A percentile compares a stretch with the other conserved stretches of the same genome.
phyloP scores from a whole-genome alignment of 108 stramenopile species.

The Asterionellopsis glacialis region DNA sequence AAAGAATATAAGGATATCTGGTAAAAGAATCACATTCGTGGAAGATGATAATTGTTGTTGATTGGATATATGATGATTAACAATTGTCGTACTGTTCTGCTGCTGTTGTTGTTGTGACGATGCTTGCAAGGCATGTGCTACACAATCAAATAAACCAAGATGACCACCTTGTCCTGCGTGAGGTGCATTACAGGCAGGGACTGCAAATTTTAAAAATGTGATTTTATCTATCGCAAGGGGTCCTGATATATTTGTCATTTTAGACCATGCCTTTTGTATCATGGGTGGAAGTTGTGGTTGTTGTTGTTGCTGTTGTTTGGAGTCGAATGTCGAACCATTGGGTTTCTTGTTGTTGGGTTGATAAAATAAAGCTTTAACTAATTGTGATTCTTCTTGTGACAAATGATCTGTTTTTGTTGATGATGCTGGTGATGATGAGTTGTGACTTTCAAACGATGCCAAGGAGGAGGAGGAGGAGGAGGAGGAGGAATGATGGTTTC shows the following conservation, averaged over 20 bases:
- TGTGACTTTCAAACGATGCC: too few species aligned
- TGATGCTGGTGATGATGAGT: too few species aligned
- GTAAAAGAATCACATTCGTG: conserved; percentile 43
- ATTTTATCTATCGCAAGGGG: conserved; percentile 59
- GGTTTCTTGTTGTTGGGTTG: conserved; percentile 10
- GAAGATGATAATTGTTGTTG: conserved; percentile 6
- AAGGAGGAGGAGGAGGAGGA: too few species aligned
- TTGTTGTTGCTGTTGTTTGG: neutral
- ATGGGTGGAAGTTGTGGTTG: conserved; percentile 19
- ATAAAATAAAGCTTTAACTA: conserved; percentile 37
- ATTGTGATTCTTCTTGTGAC: neutral
- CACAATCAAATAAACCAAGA: conserved; percentile 80
- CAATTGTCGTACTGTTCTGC: conserved; percentile 16
- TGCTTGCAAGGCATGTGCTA: conserved; percentile 49
- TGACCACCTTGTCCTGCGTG: conserved; percentile 73
- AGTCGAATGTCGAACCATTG: too few species aligned
- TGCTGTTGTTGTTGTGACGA: conserved; percentile 9
- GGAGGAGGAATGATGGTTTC: too few species aligned
- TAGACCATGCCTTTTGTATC: conserved; percentile 46
- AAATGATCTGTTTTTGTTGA: too few species aligned
- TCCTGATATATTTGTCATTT: conserved; percentile 16
- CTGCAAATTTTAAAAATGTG: conserved; percentile 43
- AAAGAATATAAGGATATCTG: conserved; percentile 70
- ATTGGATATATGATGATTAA: conserved; percentile 10
- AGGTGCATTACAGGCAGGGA: conserved; percentile 55